These are phyloP conservation scores for Ustilago cynodontis DNA, from an alignment of 1,284 basidiomycete species.

Conservation along the genomic window DNA sequence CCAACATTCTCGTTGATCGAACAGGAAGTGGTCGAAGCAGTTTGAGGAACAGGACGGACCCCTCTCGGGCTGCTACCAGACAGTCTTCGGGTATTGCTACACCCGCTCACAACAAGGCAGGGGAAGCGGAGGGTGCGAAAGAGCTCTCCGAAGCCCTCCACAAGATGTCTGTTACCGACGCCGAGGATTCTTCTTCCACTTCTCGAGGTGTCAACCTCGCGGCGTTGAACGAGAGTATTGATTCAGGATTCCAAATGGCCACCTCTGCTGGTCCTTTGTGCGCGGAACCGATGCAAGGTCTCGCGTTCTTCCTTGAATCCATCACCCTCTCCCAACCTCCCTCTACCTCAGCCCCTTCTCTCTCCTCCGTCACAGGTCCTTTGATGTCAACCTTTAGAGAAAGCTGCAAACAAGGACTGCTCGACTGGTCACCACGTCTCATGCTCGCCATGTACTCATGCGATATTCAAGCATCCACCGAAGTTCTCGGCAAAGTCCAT, in stretches of 20 bases:
- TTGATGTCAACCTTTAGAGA: constrained; percentile 90
- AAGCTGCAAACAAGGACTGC: constrained; percentile 84
- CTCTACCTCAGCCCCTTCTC: constrained; percentile 77
- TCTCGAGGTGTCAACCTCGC: constrained; percentile 18
- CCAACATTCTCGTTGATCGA: constrained; percentile 85
- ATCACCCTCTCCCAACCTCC: constrained; percentile 69
- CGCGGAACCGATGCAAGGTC: constrained; percentile 91
- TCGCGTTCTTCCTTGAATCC: constrained; percentile 89
- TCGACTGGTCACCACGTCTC: constrained; percentile 97
- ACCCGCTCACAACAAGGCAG: not conserved
- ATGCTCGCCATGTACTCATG: constrained; percentile 99
- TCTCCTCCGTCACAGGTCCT: constrained; percentile 84
- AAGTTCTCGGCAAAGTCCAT: constrained; percentile 97
- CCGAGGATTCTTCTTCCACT: not conserved
- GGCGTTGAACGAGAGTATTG: constrained; percentile 74
- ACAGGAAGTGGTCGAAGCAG: constrained; percentile 49
- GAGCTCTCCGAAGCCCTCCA: constrained; percentile 35
- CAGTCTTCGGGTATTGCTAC: constrained; percentile 40
- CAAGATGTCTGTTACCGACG: constrained; percentile 19
- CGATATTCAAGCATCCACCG: constrained; percentile 97
- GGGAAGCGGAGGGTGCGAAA: constrained; percentile 8
- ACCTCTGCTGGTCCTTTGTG: constrained; percentile 94
- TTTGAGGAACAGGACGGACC: constrained; percentile 42
- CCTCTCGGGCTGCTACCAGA: constrained; percentile 18
- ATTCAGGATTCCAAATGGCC: constrained; percentile 94